Conservation (phyloP, 495 filamentous ascomycete genomes). For the Penicillium lividum region DNA sequence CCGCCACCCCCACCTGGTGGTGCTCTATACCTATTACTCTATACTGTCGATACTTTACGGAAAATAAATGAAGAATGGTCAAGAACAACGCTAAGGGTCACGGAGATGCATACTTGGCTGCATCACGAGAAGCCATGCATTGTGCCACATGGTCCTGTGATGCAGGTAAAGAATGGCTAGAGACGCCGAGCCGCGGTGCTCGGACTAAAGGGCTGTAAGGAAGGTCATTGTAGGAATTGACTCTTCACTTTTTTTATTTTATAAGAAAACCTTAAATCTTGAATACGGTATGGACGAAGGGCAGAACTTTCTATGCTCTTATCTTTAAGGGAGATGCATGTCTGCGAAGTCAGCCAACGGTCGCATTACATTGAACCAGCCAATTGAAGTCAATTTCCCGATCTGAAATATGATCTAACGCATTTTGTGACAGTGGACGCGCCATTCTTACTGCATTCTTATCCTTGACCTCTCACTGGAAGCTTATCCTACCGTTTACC, state of each 20-base stretch:
- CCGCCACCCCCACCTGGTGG: background rate
- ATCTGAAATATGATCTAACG: too few species aligned
- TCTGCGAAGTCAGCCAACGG: too few species aligned
- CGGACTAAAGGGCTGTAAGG: background rate
- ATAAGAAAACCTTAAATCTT: background rate
- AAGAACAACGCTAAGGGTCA: background rate
- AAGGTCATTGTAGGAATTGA: background rate
- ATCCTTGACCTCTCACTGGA: too few species aligned
- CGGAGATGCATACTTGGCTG: conserved; percentile 1
- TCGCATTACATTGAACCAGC: too few species aligned
- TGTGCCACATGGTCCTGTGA: conserved; percentile 7
- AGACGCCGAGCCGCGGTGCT: conserved; percentile 3
- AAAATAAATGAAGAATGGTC: too few species aligned
- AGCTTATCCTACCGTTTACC: too few species aligned
- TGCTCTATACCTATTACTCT: background rate
- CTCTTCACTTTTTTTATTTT: background rate
- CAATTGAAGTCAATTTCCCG: too few species aligned
- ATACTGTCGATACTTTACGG: background rate
- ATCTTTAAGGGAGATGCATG: background rate
- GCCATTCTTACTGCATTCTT: too few species aligned
- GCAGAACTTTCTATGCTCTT: background rate
- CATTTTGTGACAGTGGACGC: too few species aligned
- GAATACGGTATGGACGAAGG: background rate
- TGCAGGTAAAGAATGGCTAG: background rate
- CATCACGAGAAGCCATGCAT: conserved; percentile 6